Evolutionary conservation across 495 filamentous ascomycete genomes (phyloP).

Genomic region (Podospora comata): DNA sequence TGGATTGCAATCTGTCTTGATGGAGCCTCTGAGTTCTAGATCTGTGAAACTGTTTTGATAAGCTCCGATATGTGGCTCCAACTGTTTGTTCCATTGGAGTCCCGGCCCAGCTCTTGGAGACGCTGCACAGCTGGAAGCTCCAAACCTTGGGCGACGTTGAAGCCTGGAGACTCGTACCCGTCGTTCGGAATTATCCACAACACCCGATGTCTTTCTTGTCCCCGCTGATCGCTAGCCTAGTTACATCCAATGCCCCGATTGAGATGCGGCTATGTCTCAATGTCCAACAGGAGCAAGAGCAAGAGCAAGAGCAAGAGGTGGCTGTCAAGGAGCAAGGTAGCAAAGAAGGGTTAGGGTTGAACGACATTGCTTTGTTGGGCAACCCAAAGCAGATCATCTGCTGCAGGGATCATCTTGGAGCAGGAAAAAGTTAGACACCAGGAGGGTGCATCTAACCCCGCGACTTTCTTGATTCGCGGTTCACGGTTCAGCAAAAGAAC

Average conservation of each 20-base stretch:
- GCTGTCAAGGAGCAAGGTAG: background rate
- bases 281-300: background rate
- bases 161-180: background rate
- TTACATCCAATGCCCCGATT: background rate
- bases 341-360: constrained; percentile 1
- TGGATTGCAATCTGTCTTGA: background rate
- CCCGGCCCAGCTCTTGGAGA: too few relatives aligned
- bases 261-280: background rate
- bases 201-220: background rate
- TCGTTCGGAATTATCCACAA: background rate
- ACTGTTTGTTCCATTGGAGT: background rate
- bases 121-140: background rate
- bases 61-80: background rate
- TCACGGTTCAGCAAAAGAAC: background rate
- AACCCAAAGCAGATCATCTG: background rate
- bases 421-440: background rate
- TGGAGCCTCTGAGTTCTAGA: background rate
- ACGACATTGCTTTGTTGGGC: background rate
- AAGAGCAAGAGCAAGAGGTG: too few relatives aligned
- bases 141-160: background rate
- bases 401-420: background rate
- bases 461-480: background rate
- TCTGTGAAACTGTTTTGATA: background rate
- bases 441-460: constrained; percentile 1
- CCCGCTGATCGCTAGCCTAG: background rate